Evolutionary conservation across 2,329 filamentous ascomycete species (phyloP).

Genomic region (Stagonosporopsis rhizophila): DNA sequence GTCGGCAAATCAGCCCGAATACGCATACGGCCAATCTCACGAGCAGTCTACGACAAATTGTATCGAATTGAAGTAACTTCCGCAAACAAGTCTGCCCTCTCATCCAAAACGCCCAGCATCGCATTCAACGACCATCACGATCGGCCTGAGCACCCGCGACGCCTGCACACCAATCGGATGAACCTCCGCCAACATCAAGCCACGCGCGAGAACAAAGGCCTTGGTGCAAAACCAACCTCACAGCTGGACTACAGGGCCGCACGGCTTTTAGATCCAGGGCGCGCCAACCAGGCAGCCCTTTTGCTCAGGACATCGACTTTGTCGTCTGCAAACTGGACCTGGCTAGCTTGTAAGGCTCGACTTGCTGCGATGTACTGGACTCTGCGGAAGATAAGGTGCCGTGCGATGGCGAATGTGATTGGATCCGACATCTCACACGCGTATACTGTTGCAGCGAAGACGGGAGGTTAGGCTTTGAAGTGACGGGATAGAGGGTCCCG

Average conservation of each 20-base stretch:
- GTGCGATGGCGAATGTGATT: background rate
- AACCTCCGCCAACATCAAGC: background rate
- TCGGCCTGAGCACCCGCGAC: background rate
- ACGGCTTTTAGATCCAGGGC: background rate
- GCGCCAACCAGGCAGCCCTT: background rate
- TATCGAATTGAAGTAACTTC: background rate
- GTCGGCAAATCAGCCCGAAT: background rate
- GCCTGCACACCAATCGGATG: background rate
- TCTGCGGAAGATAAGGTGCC: background rate
- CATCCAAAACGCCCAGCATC: background rate
- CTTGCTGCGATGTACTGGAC: background rate
- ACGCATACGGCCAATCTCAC: background rate
- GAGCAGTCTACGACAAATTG: background rate
- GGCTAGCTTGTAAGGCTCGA: background rate
- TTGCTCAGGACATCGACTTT: background rate
- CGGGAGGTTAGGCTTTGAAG: background rate
- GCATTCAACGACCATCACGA: background rate
- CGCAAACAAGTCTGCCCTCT: background rate
- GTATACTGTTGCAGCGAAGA: background rate
- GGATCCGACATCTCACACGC: too few species aligned
- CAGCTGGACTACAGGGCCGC: background rate
- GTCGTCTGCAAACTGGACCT: background rate
- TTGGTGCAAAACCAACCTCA: background rate
- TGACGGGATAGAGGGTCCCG: background rate
- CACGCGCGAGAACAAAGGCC: background rate